These are phyloP conservation scores for Coemansia sp. DNA, from an alignment of 192 early-diverging fungal species.

Conservation along the genomic window DNA sequence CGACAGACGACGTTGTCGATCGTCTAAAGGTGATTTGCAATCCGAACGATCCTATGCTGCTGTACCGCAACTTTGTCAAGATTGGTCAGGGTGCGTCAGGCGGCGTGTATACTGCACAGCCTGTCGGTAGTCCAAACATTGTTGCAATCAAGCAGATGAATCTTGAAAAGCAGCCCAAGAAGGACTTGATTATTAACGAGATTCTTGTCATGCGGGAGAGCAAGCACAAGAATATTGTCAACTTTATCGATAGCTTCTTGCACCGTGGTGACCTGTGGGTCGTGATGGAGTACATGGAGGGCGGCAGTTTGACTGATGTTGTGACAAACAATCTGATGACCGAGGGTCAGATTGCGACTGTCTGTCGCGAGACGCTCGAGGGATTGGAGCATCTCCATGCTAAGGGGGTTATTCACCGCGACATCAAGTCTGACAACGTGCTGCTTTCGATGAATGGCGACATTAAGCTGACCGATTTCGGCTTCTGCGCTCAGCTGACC, in stretches of 20 bases:
- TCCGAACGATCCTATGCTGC: slow-evolving; percentile 77
- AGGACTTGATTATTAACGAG: slow-evolving; percentile 94
- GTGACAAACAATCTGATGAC: slow-evolving; percentile 87
- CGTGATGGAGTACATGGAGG: slow-evolving; percentile 97
- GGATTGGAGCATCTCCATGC: slow-evolving; percentile 73
- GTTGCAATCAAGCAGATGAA: slow-evolving; percentile 99
- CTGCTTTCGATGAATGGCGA: slow-evolving; percentile 70
- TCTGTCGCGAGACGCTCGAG: slow-evolving; percentile 80
- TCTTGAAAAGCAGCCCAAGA: slow-evolving; percentile 91
- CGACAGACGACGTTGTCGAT: slow-evolving; percentile 79
- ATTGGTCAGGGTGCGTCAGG: slow-evolving; percentile 96
- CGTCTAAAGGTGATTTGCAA: slow-evolving; percentile 81
- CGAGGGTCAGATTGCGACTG: slow-evolving; percentile 88
- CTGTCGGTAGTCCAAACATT: slow-evolving; percentile 56
- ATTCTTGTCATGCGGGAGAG: slow-evolving; percentile 87
- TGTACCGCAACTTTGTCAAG: slow-evolving; percentile 86
- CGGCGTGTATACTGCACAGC: slow-evolving; percentile 86
- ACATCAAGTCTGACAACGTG: slow-evolving; percentile 85
- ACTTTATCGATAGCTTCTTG: slow-evolving; percentile 85
- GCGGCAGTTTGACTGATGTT: slow-evolving; percentile 89
- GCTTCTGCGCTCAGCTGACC: slow-evolving; percentile 85
- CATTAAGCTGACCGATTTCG: slow-evolving; percentile 89
- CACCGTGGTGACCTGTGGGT: slow-evolving; percentile 87
- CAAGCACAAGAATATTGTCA: slow-evolving; percentile 91
- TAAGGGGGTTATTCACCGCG: slow-evolving; percentile 78